These are phyloP conservation scores for Austroboletus novae-zelandiae DNA, from an alignment of 1,284 basidiomycete genomes.

Conservation along the genomic window DNA sequence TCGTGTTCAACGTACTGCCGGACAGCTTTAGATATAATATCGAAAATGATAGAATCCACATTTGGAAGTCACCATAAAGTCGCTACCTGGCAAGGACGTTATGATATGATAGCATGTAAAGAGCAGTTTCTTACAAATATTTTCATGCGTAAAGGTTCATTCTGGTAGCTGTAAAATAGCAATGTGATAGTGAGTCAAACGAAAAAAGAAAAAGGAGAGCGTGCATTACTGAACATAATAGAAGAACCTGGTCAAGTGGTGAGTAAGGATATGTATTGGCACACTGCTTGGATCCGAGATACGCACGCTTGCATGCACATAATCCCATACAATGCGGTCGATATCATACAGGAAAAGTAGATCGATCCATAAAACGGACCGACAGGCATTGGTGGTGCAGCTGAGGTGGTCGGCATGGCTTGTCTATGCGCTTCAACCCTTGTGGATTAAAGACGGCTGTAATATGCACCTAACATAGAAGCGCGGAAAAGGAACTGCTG, in stretches of 20 bases:
- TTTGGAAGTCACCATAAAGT: background rate
- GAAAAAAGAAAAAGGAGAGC: background rate
- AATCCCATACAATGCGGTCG: background rate
- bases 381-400: too few species aligned
- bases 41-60: background rate
- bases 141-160: background rate
- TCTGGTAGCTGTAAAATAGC: background rate
- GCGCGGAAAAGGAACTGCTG: too few species aligned
- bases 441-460: too few species aligned
- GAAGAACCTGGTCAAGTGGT: background rate
- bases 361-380: constrained; percentile 1
- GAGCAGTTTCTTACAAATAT: background rate
- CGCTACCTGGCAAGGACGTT: background rate
- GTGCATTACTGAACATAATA: background rate
- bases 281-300: background rate
- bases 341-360: background rate
- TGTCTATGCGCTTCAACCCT: too few species aligned
- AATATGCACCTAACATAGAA: too few species aligned
- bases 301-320: constrained; percentile 1
- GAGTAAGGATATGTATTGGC: too few species aligned
- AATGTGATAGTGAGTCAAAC: background rate
- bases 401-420: background rate
- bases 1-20: constrained; percentile 1
- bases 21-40: background rate
- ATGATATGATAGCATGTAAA: background rate